Evolutionary conservation across 768 basidiomycete species (phyloP), one percentile per base, ranked within the genome.

Genomic region (Tricholomella constricta): DNA sequence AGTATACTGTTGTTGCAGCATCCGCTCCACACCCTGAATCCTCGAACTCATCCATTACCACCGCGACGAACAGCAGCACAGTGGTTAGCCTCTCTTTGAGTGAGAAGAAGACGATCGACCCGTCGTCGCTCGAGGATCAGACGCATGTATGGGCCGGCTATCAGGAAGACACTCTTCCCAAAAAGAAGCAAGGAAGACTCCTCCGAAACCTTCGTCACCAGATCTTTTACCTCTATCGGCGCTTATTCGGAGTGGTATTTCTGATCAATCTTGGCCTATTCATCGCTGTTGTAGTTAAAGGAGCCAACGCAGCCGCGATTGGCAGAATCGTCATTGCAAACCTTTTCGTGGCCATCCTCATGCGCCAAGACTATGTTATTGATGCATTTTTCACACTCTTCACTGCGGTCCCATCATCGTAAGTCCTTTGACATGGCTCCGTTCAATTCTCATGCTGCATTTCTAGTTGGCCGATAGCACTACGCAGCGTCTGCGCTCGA

Each of bases 201-300:
- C 12, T 77, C 32, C 80, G 83, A 42, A 82, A 83, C 63, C 60
- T 84, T 26, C 80, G 83, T 40, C 77, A 83, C 61, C 78, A 78
- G 52, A 65, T 84, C 51, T 79, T 84, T 65, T 74, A 76, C 11
- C 69, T 84, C 10, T 85, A 85, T 62, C 78, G 83, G 47, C 75
- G 83, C 19, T 72, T 85, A 0, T 85, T 85, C 60, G 76, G 79
- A 31, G 61, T 84, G 42, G 78, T 83, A 11, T 83, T 84, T 66
- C 56, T 80, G 35, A 70, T 72, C 27, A 84, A 85, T 61, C 65
- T 83, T 67, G 76, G 67, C 1, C 71, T 83, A 34, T 77, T 84
- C 65, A 76, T 84, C 48, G 68, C 62, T 23, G 57, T 74, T 36
- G 41, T 72, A 29, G 61, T 74, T 42, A 67, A 58, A 31, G 69